Evolutionary conservation across 805 yeast genomes (phyloP).

Genomic region (Ogataea haglerorum): DNA sequence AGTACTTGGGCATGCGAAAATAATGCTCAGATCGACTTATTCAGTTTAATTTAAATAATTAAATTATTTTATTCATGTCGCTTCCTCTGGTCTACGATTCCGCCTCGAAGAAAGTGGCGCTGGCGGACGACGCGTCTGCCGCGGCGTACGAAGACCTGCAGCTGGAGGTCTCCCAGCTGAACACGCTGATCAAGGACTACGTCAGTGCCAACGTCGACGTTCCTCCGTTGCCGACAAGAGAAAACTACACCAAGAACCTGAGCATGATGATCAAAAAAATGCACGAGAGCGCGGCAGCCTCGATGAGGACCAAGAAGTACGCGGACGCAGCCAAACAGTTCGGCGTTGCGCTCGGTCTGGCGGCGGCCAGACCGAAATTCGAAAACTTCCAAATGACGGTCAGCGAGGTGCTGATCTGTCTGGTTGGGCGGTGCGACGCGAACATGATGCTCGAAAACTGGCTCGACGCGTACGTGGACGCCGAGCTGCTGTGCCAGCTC

Average conservation of each 20-base stretch:
- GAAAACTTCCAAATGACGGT: constrained; percentile 71
- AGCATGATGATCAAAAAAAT: constrained; percentile 60
- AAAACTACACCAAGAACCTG: constrained; percentile 52
- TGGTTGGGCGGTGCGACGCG: constrained; percentile 72
- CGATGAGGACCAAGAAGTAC: constrained; percentile 52
- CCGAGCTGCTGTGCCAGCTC: constrained; percentile 60
- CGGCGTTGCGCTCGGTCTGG: constrained; percentile 63
- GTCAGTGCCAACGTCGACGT: constrained; percentile 45
- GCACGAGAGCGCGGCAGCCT: constrained; percentile 59
- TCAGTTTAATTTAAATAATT: background rate
- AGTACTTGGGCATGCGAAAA: constrained; percentile 60
- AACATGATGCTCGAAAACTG: constrained; percentile 52
- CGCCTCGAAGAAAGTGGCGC: constrained; percentile 27
- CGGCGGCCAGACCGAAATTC: constrained; percentile 64
- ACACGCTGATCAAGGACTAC: constrained; percentile 38
- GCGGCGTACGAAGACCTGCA: constrained; percentile 23
- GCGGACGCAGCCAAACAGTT: constrained; percentile 63
- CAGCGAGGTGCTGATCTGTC: constrained; percentile 62
- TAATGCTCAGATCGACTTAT: background rate
- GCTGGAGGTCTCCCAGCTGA: constrained; percentile 34
- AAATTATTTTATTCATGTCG: constrained; percentile 4
- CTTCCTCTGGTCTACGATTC: constrained; percentile 33
- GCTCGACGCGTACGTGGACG: constrained; percentile 62
- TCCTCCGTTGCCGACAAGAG: constrained; percentile 52
- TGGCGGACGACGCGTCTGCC: constrained; percentile 21